Percentiles rank a stretch among this genome's conserved stretches.
These are phyloP conservation scores for Pseudomonodictys pantanalensis DNA, from an alignment of 495 filamentous ascomycete species.

Conservation along the genomic window DNA sequence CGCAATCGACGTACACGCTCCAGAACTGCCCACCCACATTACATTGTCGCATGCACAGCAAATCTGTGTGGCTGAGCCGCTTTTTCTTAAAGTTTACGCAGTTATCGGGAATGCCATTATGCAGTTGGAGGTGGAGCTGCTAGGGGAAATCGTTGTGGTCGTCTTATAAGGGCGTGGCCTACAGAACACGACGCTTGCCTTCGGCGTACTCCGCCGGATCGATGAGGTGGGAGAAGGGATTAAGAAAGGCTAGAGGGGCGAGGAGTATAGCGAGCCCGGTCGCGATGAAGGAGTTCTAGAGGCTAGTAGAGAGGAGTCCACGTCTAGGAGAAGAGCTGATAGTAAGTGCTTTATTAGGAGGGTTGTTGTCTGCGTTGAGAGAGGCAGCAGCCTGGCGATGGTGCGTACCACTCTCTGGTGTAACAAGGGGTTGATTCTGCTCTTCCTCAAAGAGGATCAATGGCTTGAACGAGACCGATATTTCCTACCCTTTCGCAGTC, in stretches of 20 bases:
- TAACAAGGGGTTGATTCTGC: too few relatives aligned
- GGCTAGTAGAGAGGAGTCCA: too few relatives aligned
- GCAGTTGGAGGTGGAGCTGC: conserved; percentile 36
- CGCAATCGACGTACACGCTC: conserved; percentile 37
- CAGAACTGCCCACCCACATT: conserved; percentile 40
- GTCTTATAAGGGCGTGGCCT: conserved; percentile 31
- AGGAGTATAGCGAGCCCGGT: not conserved
- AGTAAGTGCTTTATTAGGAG: too few relatives aligned
- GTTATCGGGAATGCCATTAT: conserved; percentile 37
- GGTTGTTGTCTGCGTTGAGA: too few relatives aligned
- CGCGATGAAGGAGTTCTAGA: not conserved
- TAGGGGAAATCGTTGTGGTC: conserved; percentile 42
- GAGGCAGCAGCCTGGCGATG: too few relatives aligned
- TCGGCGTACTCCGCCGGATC: not conserved
- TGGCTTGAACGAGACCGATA: too few relatives aligned
- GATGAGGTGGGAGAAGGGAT: not conserved
- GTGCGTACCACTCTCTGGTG: too few relatives aligned
- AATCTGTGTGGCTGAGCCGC: conserved; percentile 32
- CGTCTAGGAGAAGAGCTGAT: too few relatives aligned
- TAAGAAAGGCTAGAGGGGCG: not conserved
- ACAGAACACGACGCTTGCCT: not conserved
- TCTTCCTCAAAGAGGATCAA: too few relatives aligned
- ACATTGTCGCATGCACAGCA: not conserved
- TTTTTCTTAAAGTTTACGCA: not conserved
- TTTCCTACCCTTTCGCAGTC: too few relatives aligned